Percentiles rank a stretch among this genome's conserved stretches.
These are phyloP conservation scores for Metschnikowia similis DNA, from an alignment of 805 yeast genomes.

Conservation along the genomic window DNA sequence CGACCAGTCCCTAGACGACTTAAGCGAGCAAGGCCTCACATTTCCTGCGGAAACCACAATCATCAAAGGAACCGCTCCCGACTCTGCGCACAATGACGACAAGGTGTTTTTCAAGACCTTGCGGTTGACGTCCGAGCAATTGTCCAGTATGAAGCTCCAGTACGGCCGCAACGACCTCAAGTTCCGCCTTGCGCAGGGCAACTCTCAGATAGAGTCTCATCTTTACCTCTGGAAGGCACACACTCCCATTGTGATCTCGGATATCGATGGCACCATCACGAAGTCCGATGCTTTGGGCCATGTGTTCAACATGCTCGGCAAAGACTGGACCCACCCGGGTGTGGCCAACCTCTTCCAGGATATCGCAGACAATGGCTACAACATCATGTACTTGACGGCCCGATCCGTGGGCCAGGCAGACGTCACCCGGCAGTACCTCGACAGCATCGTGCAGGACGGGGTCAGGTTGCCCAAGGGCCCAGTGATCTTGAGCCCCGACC, in stretches of 20 bases:
- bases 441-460: conserved; percentile 69
- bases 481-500: conserved; percentile 89
- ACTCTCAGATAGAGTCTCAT: conserved; percentile 67
- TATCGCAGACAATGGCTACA: conserved; percentile 82
- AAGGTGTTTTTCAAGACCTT: conserved; percentile 74
- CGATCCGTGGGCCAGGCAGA: conserved; percentile 96
- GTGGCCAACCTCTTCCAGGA: conserved; percentile 91
- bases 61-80: conserved; percentile 1
- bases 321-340: conserved; percentile 98
- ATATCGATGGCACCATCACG: conserved; percentile 96
- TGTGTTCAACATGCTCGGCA: conserved; percentile 85
- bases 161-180: conserved; percentile 75
- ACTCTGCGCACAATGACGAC: conserved; percentile 4
- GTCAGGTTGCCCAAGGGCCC: conserved; percentile 81
- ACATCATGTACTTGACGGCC: conserved; percentile 89
- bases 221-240: conserved; percentile 79
- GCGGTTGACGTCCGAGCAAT: conserved; percentile 86
- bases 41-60: conserved; percentile 7
- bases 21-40: conserved; percentile 6
- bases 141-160: conserved; percentile 65
- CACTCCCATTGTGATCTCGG: conserved; percentile 91
- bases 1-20: conserved; percentile 4
- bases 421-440: conserved; percentile 76
- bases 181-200: conserved; percentile 80
- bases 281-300: conserved; percentile 98